Base-by-base conservation (phyloP, 2,329 filamentous ascomycete genomes). In the Knufia petricola region DNA sequence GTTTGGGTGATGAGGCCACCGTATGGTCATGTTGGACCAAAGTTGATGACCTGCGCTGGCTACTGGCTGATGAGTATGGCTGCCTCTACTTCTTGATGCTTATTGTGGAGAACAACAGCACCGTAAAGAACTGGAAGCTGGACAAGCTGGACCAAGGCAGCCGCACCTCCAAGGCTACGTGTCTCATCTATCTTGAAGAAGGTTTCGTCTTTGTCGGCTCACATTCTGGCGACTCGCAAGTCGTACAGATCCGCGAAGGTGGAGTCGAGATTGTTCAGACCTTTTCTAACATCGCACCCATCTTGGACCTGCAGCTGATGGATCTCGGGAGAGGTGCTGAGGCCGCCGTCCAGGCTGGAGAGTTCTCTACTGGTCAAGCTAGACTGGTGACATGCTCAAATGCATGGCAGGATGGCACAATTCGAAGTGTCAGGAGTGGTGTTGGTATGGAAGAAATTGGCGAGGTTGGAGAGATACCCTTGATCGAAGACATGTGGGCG, bases 251-350 rank as follows among this genome's bases (percentile, higher is more conserved):
- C 47, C 65, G 70, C 38, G 73, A 77, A 46, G 72, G 82, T 26
- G 75, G 73, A 0, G 71, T 89, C 51, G 72, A 82, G 41, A 66
- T 89, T 3, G 64, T 92, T 8, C 87, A 95, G 61, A 84, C 79
- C 0, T 74, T 94, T 49, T 71, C 78, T 2, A 98, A 95, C 61
- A 87, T 96, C 58, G 88, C 85, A 0, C 92, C 92, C 0, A 85
- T 98, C 36, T 69, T 96, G 32, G 92, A 98, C 63, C 95, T 98
- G 58, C 83, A 85, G 1, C 80, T 98, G 13, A 95, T 96, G 87
- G 92, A 96, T 60, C 85, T 96, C 75, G 90, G 89, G 0, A 89
- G 87, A 58, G 76, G 87, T 49, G 82, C 86, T 51, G 83, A 83
- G 19, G 84, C 92, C 54, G 79, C 75, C 7, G 15, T 47, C 13